A percentile compares a stretch with the other conserved stretches of the same genome.
phyloP scores from a whole-genome alignment of 2,329 filamentous ascomycete genomes.

The Xylaria arbuscula region DNA sequence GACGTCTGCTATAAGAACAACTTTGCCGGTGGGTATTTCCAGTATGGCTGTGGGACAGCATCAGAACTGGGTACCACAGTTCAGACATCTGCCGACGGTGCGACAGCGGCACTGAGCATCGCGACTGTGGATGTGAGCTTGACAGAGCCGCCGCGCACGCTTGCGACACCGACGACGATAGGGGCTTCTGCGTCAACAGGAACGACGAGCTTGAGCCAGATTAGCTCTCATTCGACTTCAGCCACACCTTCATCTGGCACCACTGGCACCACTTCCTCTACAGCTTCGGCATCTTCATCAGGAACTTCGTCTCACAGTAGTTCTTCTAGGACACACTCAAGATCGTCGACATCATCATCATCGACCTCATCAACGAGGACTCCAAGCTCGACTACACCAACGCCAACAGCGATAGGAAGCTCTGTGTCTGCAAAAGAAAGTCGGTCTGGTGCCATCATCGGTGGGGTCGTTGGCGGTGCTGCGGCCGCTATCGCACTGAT shows the following conservation, averaged over 20 bases:
- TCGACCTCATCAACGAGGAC: slow-evolving; percentile 30
- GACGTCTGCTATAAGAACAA: slow-evolving; percentile 66
- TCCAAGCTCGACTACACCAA: slow-evolving; percentile 29
- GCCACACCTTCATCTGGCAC: slow-evolving; percentile 17
- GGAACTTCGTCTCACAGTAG: slow-evolving; percentile 23
- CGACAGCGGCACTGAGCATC: slow-evolving; percentile 52
- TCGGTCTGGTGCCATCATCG: slow-evolving; percentile 62
- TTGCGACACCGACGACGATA: slow-evolving; percentile 57
- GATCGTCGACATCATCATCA: slow-evolving; percentile 32
- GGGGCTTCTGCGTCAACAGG: slow-evolving; percentile 47
- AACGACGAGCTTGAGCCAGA: slow-evolving; percentile 42
- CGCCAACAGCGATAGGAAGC: slow-evolving; percentile 1
- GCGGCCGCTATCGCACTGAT: slow-evolving; percentile 57
- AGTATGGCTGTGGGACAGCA: slow-evolving; percentile 67
- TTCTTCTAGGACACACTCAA: slow-evolving; percentile 36
- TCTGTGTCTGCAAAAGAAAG: slow-evolving; percentile 28
- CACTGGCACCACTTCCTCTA: slow-evolving; percentile 4
- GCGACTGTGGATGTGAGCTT: slow-evolving; percentile 56
- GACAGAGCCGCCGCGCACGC: slow-evolving; percentile 54
- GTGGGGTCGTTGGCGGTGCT: slow-evolving; percentile 64
- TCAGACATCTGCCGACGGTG: slow-evolving; percentile 58
- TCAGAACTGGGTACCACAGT: slow-evolving; percentile 63
- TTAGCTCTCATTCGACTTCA: slow-evolving; percentile 31
- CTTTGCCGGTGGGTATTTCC: slow-evolving; percentile 66
- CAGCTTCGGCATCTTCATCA: slow-evolving; percentile 30